Base-by-base conservation (phyloP, 1,139 yeast genomes). In the Magnusiomyces suaveolens region DNA sequence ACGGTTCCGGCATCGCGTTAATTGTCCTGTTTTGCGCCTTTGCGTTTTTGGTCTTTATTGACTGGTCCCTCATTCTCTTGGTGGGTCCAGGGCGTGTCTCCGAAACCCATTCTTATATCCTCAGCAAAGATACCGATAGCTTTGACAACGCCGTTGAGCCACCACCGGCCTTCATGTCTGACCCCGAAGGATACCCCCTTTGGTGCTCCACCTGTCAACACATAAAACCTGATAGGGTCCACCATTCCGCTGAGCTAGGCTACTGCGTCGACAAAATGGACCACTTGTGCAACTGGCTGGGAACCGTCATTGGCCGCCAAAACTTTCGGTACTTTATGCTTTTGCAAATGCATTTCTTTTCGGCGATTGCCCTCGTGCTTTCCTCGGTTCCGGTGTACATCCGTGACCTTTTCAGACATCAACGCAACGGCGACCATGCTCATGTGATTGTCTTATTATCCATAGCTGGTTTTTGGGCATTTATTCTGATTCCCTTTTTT, bases 281-380 rank as follows among this genome's bases (percentile, higher is more conserved):
- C 69, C 98, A 92, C 65, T 95, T 87, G 69, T 92, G 98, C 66
- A 95, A 95, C 0, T 90, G 97, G 97, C 84, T 92, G 60, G 82
- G 92, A 10, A 75, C 79, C 3, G 87, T 96, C 61, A 81, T 92
- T 58, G 98, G 98, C 0, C 84, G 76, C 66, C 73, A 73, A 46
- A 90, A 90, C 67, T 84, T 84, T 63, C 84, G 87, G 68, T 78
- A 75, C 64, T 90, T 88, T 65, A 64, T 88, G 14, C 96, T 88
- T 66, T 83, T 84, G 64, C 69, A 88, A 48, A 52, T 76, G 2
- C 81, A 83, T 62, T 70, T 81, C 1, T 67, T 80, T 1, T 18
- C 76, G 0, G 79, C 78, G 55, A 67, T 79, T 1, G 49, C 72
- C 1, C 64, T 78, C 51, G 52, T 65, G 10, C 52, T 72, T 8